Base-by-base conservation (phyloP, 192 early-diverging fungal genomes). In the Backusella circina region DNA sequence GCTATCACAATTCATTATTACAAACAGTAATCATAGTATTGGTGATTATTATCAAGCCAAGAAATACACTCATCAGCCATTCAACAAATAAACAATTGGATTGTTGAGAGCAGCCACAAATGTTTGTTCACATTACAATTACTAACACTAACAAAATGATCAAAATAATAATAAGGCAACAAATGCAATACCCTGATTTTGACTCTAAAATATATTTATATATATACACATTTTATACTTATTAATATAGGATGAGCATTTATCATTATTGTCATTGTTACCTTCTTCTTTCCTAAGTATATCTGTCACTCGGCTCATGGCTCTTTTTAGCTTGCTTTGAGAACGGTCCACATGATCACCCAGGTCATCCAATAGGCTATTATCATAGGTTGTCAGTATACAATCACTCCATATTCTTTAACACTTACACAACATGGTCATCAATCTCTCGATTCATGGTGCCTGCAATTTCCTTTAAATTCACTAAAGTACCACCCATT, bases 241-340 rank as follows among this genome's bases (percentile, higher is more conserved):
- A n/a, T n/a, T n/a, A n/a, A n/a, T n/a, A n/a, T n/a, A n/a, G n/a
- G n/a, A 41, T 35, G 28, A 23, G 8, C 18, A 35, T 15, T 41
- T 33, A 2, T 23, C 15, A 39, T 9, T 44, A 30, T 21, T n/a
- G 4, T 26, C 16, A 0, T 37, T 47, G 12, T 26, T 77, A 86
- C 87, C 88, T 84, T 90, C 88, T 77, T 90, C 86, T 65, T 83
- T 79, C 66, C 85, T 84, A 51, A 90, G 79, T 70, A 90, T 83
- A 67, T 83, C 74, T 61, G 79, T 79, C 51, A 90, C 84, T n/a
- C 85, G 75, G 44, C 71, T 83, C 86, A 88, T 88, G 1, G 86
- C 85, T 39, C 78, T 75, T 21, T 80, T 82, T 8, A 90, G 68
- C 37, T 82, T 70, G 23, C 81, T 79, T 38, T 83, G 64, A 0